phyloP scores from a whole-genome alignment of 2,329 filamentous ascomycete genomes.

The Corinectria fuckeliana region DNA sequence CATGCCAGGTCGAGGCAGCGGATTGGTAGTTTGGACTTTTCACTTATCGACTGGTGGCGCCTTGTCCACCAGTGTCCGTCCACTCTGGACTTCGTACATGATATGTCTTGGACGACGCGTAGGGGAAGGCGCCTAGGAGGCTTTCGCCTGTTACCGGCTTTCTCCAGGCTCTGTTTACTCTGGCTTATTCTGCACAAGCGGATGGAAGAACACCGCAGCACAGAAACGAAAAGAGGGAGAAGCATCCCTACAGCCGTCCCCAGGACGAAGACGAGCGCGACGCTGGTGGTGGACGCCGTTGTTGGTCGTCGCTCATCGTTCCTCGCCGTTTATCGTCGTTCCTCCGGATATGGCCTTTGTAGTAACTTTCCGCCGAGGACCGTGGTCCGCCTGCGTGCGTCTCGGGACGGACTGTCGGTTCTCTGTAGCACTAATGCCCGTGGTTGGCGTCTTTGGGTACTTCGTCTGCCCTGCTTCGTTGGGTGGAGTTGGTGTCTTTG shows the following conservation, averaged over 20 bases:
- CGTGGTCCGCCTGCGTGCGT: not conserved
- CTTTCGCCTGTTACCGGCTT: not conserved
- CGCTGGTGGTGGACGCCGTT: not conserved
- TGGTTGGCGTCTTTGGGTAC: not conserved
- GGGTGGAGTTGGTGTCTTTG: conserved; percentile 3
- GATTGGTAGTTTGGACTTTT: not conserved
- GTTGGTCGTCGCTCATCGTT: not conserved
- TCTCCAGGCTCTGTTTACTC: not conserved
- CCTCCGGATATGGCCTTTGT: not conserved
- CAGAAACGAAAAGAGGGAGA: not conserved
- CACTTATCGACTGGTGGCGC: not conserved
- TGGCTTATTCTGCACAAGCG: not conserved
- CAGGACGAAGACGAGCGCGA: not conserved
- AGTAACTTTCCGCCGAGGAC: not conserved
- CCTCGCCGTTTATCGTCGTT: not conserved
- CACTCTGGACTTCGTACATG: not conserved
- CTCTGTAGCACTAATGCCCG: too few relatives aligned
- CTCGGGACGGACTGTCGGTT: conserved; percentile 1
- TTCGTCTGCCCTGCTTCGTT: conserved; percentile 5
- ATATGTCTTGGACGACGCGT: conserved; percentile 1
- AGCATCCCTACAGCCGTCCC: not conserved
- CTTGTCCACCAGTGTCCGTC: too few relatives aligned
- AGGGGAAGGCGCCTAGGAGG: not conserved
- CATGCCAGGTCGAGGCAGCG: not conserved
- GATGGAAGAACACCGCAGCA: not conserved